Evolutionary conservation across 1,284 basidiomycete species (phyloP).

Genomic region (Vanrija pseudolonga): DNA sequence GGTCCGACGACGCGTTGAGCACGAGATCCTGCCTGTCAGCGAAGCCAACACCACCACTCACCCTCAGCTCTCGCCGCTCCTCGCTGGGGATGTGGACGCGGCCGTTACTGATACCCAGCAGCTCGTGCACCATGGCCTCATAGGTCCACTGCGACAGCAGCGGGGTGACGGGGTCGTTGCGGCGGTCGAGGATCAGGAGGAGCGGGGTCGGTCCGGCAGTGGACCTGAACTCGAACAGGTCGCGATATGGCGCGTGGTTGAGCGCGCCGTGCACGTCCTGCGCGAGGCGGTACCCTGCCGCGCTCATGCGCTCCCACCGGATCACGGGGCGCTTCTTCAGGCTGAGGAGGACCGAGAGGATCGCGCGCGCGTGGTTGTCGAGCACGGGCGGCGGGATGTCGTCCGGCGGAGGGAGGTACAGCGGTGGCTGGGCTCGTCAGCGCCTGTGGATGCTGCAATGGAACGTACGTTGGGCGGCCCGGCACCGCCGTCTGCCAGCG

Average conservation of each 20-base stretch:
- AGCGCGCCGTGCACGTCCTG: slow-evolving; percentile 64
- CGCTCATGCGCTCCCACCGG: slow-evolving; percentile 89
- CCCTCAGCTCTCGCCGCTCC: slow-evolving; percentile 78
- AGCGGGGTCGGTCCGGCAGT: slow-evolving; percentile 54
- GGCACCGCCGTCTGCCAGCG: slow-evolving; percentile 46
- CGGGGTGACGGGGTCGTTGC: slow-evolving; percentile 97
- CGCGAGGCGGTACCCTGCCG: slow-evolving; percentile 85
- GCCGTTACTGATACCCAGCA: slow-evolving; percentile 90
- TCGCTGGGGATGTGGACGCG: slow-evolving; percentile 85
- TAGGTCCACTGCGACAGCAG: slow-evolving; percentile 99
- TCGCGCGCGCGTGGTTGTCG: slow-evolving; percentile 71
- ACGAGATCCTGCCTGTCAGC: slow-evolving; percentile 73
- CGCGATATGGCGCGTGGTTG: slow-evolving; percentile 49
- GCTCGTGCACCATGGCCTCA: slow-evolving; percentile 98
- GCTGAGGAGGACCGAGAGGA: slow-evolving; percentile 84
- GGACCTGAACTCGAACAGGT: slow-evolving; percentile 55
- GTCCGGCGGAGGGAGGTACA: slow-evolving; percentile 57
- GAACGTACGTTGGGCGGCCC: slow-evolving; percentile 45
- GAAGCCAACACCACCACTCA: slow-evolving; percentile 48
- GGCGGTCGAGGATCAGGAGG: slow-evolving; percentile 66
- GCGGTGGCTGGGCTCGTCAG: slow-evolving; percentile 35
- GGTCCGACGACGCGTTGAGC: slow-evolving; percentile 83
- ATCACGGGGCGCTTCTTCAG: slow-evolving; percentile 92
- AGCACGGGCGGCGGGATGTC: slow-evolving; percentile 61
- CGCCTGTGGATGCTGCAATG: background rate